Evolutionary conservation across 2,329 filamentous ascomycete genomes (phyloP), one percentile per base, ranked within the genome.

Genomic region (Alternaria triticina): DNA sequence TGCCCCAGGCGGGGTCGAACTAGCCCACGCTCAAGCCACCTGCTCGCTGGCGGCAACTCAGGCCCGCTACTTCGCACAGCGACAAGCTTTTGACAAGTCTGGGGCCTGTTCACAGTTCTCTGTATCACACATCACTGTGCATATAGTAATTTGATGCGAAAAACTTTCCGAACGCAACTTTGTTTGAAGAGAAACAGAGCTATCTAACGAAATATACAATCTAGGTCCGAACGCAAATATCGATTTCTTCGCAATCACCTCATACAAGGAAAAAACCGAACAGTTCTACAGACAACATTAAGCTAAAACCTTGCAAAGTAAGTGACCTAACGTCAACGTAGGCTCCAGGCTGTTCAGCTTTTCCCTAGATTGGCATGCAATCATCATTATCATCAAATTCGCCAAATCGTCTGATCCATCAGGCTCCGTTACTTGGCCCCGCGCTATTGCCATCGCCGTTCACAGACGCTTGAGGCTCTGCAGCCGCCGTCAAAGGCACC

Each of bases 401-500:
- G 33, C 20, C 20, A 36, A 12, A 12, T n/a, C 49, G 11, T 23
- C 20, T 17, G 27, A 20, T 23, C 28, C 15, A n/a, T 27, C 40
- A 25, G 15, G 11, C 33, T 11, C n/a, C n/a, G 4, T 30, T 15
- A 20, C 13, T 33, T 8, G 27, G 45, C 50, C 33, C 27, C 22
- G 25, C 7, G 11, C 43, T 25, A 17, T 27, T n/a, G 20, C 22
- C 30, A 52, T 10, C 13, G 15, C 10, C 28, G 22, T 15, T 36
- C 17, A 7, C 28, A 36, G 49, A 23, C 15, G 22, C 43, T 28
- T 43, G n/a, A 20, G 17, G 20, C 36, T 52, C 55, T 15, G 45
- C 44, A 45, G 43, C 47, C 44, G 61, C 23, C 62, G 65, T 60
- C 77, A 82, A 83, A 10, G 74, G 65, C 49, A 75, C 62, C 85